A percentile compares a stretch with the other conserved stretches of the same genome.
Evolutionary conservation across 306 rosid species (phyloP).

Genomic region (Sicyos baderoa): DNA sequence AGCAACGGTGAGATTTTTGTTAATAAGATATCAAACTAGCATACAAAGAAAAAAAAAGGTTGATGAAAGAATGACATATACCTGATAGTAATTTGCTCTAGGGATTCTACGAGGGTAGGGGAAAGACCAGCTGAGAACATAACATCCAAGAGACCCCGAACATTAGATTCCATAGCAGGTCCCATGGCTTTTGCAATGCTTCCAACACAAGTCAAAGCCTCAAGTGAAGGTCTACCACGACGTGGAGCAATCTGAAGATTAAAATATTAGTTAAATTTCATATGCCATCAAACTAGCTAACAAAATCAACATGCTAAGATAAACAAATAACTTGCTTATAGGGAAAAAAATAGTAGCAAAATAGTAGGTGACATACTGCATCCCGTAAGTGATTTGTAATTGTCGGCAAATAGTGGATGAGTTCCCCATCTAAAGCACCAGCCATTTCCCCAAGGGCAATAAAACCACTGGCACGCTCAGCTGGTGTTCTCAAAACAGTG

Average conservation of each 20-base stretch:
- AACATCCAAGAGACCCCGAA: conserved; percentile 81
- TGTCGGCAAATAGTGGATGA: conserved; percentile 73
- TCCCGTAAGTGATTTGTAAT: conserved; percentile 80
- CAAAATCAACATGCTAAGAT: conserved; percentile 6
- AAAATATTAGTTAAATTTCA: conserved; percentile 27
- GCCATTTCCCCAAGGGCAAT: conserved; percentile 99
- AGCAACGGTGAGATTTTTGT: conserved; percentile 17
- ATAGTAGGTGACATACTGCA: conserved; percentile 52
- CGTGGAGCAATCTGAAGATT: conserved; percentile 88
- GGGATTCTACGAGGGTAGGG: conserved; percentile 76
- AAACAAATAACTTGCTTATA: not conserved
- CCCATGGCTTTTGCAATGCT: conserved; percentile 98
- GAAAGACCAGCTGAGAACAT: conserved; percentile 93
- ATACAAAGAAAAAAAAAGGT: conserved; percentile 15
- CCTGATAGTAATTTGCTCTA: conserved; percentile 76
- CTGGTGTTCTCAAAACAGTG: conserved; percentile 79
- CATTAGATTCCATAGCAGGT: conserved; percentile 72
- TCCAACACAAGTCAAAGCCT: conserved; percentile 98
- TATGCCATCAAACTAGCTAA: conserved; percentile 16
- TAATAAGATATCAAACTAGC: not conserved
- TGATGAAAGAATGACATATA: conserved; percentile 19
- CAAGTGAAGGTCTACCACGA: conserved; percentile 85
- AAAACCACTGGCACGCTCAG: conserved; percentile 96
- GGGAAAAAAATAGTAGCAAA: conserved; percentile 7
- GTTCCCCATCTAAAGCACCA: conserved; percentile 94